A percentile compares a stretch with the other conserved stretches of the same genome.
phyloP scores from a whole-genome alignment of 179 eudicot species.

The Drosera spatulata region DNA sequence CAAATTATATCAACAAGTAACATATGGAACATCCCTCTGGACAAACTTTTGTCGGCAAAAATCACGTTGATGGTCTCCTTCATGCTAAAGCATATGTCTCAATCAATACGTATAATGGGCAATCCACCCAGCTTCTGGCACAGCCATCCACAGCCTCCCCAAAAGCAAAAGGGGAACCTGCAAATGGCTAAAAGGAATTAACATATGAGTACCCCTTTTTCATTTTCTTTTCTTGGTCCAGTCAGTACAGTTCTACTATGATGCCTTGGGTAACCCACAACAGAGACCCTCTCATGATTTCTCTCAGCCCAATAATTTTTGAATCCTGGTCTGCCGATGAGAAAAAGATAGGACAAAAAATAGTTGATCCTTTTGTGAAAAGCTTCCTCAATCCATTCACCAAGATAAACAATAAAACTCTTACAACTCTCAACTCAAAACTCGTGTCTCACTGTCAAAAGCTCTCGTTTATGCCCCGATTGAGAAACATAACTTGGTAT shows the following conservation, averaged over 20 bases:
- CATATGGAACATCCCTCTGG: no score
- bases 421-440: no score
- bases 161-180: neutral
- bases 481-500: no score
- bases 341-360: slow-evolving; percentile 2
- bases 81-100: slow-evolving; percentile 1
- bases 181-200: neutral
- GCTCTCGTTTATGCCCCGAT: no score
- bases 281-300: neutral
- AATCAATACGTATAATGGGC: slow-evolving; percentile 1
- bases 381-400: slow-evolving; percentile 11
- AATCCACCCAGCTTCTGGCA: slow-evolving; percentile 5
- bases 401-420: no score
- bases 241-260: neutral
- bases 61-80: neutral
- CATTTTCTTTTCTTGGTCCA: neutral
- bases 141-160: neutral
- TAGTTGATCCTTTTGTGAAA: slow-evolving; percentile 12
- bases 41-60: no score
- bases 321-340: slow-evolving; percentile 1
- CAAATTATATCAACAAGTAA: no score
- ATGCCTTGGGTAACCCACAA: neutral
- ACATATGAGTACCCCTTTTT: neutral
- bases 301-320: neutral
- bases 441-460: no score